Evolutionary conservation across 2,329 filamentous ascomycete genomes (phyloP).

Genomic region (Stachybotrys chlorohalonatus): DNA sequence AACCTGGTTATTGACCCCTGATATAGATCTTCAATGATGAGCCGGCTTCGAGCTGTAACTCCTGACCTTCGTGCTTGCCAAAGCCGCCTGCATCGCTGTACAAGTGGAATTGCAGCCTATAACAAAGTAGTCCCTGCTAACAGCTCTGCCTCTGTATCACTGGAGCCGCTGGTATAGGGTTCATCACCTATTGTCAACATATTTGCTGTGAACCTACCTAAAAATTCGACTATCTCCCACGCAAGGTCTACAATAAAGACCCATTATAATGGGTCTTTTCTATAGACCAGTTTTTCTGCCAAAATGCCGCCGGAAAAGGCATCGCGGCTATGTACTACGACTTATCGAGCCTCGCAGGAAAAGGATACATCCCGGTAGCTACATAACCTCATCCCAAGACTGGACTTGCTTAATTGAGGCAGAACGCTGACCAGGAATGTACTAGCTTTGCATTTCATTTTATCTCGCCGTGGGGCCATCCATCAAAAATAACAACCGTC

Average conservation of each 20-base stretch:
- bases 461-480: background rate
- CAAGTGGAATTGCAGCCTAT: background rate
- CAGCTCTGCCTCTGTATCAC: background rate
- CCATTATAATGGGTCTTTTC: background rate
- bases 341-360: background rate
- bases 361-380: background rate
- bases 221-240: background rate
- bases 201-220: background rate
- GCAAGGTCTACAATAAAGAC: background rate
- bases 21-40: background rate
- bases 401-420: background rate
- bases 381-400: background rate
- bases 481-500: background rate
- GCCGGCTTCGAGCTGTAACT: background rate
- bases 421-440: background rate
- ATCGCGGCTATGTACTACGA: background rate
- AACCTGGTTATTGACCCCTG: background rate
- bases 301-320: background rate
- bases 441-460: background rate
- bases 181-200: background rate
- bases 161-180: background rate
- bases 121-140: background rate
- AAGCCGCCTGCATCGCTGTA: background rate
- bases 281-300: background rate
- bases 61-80: background rate